Evolutionary conservation across 2,329 filamentous ascomycete species (phyloP), one percentile per base, ranked within the genome.

Genomic region (Diplodia corticola): DNA sequence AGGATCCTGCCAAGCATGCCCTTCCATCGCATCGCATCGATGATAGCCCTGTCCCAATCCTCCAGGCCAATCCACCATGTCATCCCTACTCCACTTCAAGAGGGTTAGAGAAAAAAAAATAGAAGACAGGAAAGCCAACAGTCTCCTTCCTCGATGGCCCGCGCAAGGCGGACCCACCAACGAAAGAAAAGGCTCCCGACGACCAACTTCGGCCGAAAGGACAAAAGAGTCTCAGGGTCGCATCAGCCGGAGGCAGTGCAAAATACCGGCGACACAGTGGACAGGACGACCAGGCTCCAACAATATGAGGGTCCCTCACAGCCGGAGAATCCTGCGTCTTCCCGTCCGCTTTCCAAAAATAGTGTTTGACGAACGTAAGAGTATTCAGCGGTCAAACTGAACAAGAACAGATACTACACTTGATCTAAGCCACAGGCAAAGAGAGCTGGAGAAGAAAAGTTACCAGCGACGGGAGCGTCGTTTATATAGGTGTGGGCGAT

Each of bases 201-300:
- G 33, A 30, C 24, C 22, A 10, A 22, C 13, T 20, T 33, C 55
- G 55, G 30, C 55, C 57, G 57, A 22, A 30, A 33, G 30, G 20
- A 49, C 6, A 61, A 48, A 50, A 61, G 22, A 33, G 33, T 24
- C n/a, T n/a, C 10, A 26, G 10, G 13, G 30, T 57, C 33, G 53
- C 53, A 35, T 57, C 53, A 57, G 53, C 53, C 53, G 53, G 53
- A 37, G 33, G 53, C 53, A 57, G 53, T 57, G 53, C 53, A 57
- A 20, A 4, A 33, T 40, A 57, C 53, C 53, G 33, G 53, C 33
- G 35, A 57, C 53, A 57, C 53, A 17, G 33, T 57, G 53, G 17
- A 20, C 40, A 20, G 30, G 33, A 37, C 13, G 24, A 57, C 53
- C 53, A 57, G 20, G 22, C 20, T 57, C 22, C 53, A 35, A 44